Evolutionary conservation across 2,329 filamentous ascomycete species (phyloP).

Genomic region (Verruconis gallopava): DNA sequence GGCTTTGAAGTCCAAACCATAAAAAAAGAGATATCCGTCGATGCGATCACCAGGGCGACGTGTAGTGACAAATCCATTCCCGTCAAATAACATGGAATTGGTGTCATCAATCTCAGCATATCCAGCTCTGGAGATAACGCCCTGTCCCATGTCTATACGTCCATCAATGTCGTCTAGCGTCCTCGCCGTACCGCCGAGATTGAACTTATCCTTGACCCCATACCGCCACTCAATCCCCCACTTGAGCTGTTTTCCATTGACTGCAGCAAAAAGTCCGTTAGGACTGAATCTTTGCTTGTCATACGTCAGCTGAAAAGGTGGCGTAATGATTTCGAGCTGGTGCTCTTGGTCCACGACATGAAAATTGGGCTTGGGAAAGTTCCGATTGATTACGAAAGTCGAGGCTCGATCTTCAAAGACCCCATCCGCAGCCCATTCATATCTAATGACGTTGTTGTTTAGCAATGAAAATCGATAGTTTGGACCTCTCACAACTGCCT

Average conservation of each 20-base stretch:
- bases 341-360: conserved; percentile 33
- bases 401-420: conserved; percentile 50
- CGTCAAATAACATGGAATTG: conserved; percentile 43
- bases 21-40: conserved; percentile 48
- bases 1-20: conserved; percentile 42
- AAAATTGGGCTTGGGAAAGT: conserved; percentile 36
- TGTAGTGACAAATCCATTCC: conserved; percentile 38
- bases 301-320: conserved; percentile 44
- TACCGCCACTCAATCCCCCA: conserved; percentile 37
- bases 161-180: conserved; percentile 44
- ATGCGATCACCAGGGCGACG: conserved; percentile 35
- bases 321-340: conserved; percentile 42
- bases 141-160: conserved; percentile 34
- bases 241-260: conserved; percentile 7
- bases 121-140: conserved; percentile 39
- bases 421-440: conserved; percentile 48
- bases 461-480: conserved; percentile 49
- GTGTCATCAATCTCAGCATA: conserved; percentile 43
- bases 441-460: conserved; percentile 43
- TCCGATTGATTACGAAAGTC: conserved; percentile 46
- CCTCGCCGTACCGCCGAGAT: conserved; percentile 37
- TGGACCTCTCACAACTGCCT: conserved; percentile 33
- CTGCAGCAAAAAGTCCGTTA: conserved; percentile 29
- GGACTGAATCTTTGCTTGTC: conserved; percentile 43
- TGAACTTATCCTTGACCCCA: conserved; percentile 29